phyloP scores from a whole-genome alignment of 164 flowering plant genomes.

The Nelumbo lutea region DNA sequence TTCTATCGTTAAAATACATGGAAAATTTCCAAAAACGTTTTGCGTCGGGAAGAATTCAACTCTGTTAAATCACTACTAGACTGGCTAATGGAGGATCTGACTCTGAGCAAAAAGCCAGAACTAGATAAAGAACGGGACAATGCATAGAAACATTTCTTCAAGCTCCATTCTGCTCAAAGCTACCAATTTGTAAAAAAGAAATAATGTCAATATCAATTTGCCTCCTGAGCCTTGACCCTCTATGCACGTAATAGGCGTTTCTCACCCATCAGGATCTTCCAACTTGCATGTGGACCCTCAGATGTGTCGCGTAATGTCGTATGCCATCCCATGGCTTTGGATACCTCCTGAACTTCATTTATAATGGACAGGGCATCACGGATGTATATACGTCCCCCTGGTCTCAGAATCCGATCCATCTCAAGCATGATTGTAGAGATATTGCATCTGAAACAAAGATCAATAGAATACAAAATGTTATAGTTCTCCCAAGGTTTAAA shows the following conservation, averaged over 20 bases:
- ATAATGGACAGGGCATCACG: constrained; percentile 66
- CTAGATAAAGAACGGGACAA: too few species aligned
- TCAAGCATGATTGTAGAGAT: constrained; percentile 74
- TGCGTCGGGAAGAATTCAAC: too few species aligned
- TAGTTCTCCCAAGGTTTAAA: background rate
- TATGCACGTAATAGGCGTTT: constrained; percentile 29
- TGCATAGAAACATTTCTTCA: background rate
- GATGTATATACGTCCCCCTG: constrained; percentile 81
- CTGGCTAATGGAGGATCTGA: too few species aligned
- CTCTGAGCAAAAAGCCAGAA: too few species aligned
- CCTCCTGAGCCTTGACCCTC: background rate
- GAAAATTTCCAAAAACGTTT: too few species aligned
- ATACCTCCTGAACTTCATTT: constrained; percentile 55
- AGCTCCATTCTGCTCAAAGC: background rate
- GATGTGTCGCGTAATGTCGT: constrained; percentile 45
- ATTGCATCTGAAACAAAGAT: constrained; percentile 52
- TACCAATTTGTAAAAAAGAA: background rate
- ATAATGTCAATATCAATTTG: background rate
- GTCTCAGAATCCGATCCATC: constrained; percentile 89
- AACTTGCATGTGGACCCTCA: constrained; percentile 82
- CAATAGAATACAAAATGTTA: background rate
- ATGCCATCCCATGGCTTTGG: constrained; percentile 72
- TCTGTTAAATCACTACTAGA: too few species aligned
- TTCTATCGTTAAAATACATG: too few species aligned
- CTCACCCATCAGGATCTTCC: constrained; percentile 52